Conservation (phyloP, 2,329 filamentous ascomycete species). For the Camillea tinctor region DNA sequence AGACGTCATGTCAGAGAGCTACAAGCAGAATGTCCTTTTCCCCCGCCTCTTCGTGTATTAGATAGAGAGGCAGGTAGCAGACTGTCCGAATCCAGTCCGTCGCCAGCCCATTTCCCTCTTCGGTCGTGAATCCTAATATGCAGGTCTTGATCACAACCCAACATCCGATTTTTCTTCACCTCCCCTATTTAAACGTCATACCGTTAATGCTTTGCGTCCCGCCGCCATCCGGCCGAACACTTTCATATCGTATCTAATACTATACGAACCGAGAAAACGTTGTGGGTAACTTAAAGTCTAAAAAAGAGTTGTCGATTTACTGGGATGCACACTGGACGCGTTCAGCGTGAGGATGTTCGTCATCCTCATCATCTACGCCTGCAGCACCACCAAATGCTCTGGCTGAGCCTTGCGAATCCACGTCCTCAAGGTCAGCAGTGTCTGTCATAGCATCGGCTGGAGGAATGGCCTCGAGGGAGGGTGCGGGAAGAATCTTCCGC, state of each 20-base stretch:
- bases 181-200: conserved; percentile 24
- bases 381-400: conserved; percentile 66
- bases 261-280: background rate
- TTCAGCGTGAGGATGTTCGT: conserved; percentile 72
- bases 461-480: conserved; percentile 60
- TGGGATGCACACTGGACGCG: conserved; percentile 85
- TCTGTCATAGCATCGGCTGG: conserved; percentile 89
- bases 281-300: background rate
- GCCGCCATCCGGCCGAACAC: conserved; percentile 12
- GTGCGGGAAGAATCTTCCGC: conserved; percentile 79
- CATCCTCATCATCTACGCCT: conserved; percentile 72
- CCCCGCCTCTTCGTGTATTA: conserved; percentile 11
- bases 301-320: conserved; percentile 49
- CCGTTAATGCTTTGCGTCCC: conserved; percentile 28
- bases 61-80: conserved; percentile 6
- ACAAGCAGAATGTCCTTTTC: conserved; percentile 4
- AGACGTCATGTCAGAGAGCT: conserved; percentile 6
- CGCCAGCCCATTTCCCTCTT: conserved; percentile 8
- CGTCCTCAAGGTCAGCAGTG: conserved; percentile 80
- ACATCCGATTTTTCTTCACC: conserved; percentile 23
- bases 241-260: background rate
- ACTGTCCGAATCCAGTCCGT: conserved; percentile 2
- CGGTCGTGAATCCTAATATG: conserved; percentile 21
- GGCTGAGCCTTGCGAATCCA: conserved; percentile 68
- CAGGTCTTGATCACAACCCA: conserved; percentile 21